A percentile compares a stretch with the other conserved stretches of the same genome.
These are phyloP conservation scores for Niebla homalea DNA, from an alignment of 495 filamentous ascomycete genomes.

Conservation along the genomic window DNA sequence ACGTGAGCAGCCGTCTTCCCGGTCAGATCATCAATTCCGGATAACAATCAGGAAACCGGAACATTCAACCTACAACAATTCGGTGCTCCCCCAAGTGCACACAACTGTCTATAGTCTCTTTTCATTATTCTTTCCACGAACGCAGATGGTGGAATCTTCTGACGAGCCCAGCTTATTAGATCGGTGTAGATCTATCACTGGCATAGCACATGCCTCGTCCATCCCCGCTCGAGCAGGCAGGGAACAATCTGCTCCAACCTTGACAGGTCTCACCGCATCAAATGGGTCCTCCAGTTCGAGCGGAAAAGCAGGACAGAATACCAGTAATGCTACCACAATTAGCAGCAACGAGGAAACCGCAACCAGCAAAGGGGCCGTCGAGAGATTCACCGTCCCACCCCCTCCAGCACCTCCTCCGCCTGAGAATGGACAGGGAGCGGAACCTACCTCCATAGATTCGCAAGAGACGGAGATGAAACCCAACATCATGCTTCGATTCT, in stretches of 20 bases:
- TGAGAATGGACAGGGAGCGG: constrained; percentile 34
- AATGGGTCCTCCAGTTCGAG: constrained; percentile 7
- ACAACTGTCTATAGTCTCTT: neutral
- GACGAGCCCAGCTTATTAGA: constrained; percentile 38
- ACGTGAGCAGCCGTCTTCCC: too few relatives aligned
- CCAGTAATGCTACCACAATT: constrained; percentile 8
- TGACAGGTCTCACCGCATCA: constrained; percentile 23
- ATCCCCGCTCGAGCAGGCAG: constrained; percentile 22
- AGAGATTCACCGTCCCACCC: constrained; percentile 20
- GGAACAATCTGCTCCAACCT: constrained; percentile 15
- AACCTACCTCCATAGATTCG: constrained; percentile 31
- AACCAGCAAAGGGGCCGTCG: constrained; percentile 21
- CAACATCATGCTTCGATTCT: constrained; percentile 36
- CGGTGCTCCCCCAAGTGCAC: neutral
- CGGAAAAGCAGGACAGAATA: neutral
- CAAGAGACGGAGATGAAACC: constrained; percentile 26
- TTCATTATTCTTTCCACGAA: constrained; percentile 5
- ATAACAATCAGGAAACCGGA: too few relatives aligned
- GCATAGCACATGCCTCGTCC: constrained; percentile 39
- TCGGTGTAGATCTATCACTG: constrained; percentile 44
- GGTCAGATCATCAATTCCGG: too few relatives aligned
- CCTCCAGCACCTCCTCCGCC: constrained; percentile 37
- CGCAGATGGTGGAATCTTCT: constrained; percentile 54
- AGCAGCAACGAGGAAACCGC: constrained; percentile 13
- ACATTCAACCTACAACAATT: too few relatives aligned